Percentiles rank a stretch among this genome's conserved stretches.
Evolutionary conservation across 306 rosid genomes (phyloP).

Genomic region (Cyamopsis tetragonoloba): DNA sequence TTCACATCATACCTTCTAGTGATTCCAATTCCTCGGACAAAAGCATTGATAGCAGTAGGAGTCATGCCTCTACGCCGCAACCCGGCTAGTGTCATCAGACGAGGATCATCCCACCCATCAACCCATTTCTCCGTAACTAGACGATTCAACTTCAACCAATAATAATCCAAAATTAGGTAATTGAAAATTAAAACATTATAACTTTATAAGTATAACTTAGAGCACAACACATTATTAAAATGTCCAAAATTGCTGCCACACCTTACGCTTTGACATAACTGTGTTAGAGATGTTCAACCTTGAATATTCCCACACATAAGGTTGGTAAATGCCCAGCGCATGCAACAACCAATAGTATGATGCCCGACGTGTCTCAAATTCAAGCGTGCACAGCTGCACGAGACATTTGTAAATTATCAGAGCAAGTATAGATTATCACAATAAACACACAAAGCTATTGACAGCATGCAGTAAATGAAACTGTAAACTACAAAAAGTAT

Average conservation of each 20-base stretch:
- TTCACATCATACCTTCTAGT: slow-evolving; percentile 75
- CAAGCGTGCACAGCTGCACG: slow-evolving; percentile 88
- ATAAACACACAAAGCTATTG: neutral
- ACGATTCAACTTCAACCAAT: slow-evolving; percentile 64
- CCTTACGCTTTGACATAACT: slow-evolving; percentile 99
- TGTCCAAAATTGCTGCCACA: slow-evolving; percentile 25
- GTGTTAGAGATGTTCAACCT: slow-evolving; percentile 87
- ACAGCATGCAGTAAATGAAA: neutral
- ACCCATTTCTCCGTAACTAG: slow-evolving; percentile 90
- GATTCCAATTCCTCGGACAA: slow-evolving; percentile 95
- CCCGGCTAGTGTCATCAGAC: slow-evolving; percentile 92
- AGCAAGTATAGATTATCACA: neutral
- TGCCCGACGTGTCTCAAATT: slow-evolving; percentile 98
- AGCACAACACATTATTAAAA: neutral
- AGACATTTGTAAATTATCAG: slow-evolving; percentile 10
- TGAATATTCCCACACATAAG: slow-evolving; percentile 97
- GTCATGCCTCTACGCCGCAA: slow-evolving; percentile 88
- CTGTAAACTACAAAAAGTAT: neutral
- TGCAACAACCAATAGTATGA: slow-evolving; percentile 94
- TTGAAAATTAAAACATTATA: too few species aligned
- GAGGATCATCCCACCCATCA: slow-evolving; percentile 99
- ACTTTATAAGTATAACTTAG: neutral
- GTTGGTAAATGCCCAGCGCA: slow-evolving; percentile 70
- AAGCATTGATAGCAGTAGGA: slow-evolving; percentile 80
- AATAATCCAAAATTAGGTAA: slow-evolving; percentile 15